These are phyloP conservation scores for Tricholoma hemisulphureum DNA, from an alignment of 768 basidiomycete species.

Conservation along the genomic window DNA sequence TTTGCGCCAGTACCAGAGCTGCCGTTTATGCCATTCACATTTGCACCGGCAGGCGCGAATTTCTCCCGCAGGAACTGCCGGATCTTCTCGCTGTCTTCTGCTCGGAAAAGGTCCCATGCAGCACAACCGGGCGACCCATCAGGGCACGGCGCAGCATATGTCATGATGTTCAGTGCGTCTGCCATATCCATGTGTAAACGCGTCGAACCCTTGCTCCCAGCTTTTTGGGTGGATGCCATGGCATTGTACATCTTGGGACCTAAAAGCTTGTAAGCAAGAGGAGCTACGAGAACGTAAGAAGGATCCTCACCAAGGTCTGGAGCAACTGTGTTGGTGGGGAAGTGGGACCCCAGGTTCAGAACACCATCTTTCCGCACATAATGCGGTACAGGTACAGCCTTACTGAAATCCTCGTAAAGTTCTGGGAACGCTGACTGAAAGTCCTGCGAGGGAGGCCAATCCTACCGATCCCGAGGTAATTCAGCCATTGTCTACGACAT, in stretches of 20 bases:
- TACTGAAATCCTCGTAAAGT: slow-evolving; percentile 81
- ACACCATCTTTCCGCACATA: slow-evolving; percentile 91
- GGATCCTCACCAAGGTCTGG: slow-evolving; percentile 70
- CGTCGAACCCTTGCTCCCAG: slow-evolving; percentile 80
- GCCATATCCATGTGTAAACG: slow-evolving; percentile 94
- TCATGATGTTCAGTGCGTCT: slow-evolving; percentile 91
- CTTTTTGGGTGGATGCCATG: slow-evolving; percentile 63
- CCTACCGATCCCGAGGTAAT: slow-evolving; percentile 41
- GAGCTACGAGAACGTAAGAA: slow-evolving; percentile 12
- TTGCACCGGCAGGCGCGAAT: neutral
- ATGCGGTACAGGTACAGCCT: slow-evolving; percentile 82
- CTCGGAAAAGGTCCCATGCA: slow-evolving; percentile 88
- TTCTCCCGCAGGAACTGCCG: slow-evolving; percentile 64
- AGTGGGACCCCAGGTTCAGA: slow-evolving; percentile 86
- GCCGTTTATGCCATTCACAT: neutral
- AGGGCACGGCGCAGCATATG: slow-evolving; percentile 55
- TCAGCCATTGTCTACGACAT: neutral
- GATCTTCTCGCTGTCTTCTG: slow-evolving; percentile 77
- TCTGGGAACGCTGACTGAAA: slow-evolving; percentile 83
- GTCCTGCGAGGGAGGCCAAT: slow-evolving; percentile 90
- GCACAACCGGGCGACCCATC: slow-evolving; percentile 76
- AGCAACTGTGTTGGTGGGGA: slow-evolving; percentile 72
- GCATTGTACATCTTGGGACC: slow-evolving; percentile 97
- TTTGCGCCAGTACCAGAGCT: neutral
- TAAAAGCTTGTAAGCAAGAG: slow-evolving; percentile 25